phyloP scores from a whole-genome alignment of 306 rosid species.

The Sesbania bispinosa region DNA sequence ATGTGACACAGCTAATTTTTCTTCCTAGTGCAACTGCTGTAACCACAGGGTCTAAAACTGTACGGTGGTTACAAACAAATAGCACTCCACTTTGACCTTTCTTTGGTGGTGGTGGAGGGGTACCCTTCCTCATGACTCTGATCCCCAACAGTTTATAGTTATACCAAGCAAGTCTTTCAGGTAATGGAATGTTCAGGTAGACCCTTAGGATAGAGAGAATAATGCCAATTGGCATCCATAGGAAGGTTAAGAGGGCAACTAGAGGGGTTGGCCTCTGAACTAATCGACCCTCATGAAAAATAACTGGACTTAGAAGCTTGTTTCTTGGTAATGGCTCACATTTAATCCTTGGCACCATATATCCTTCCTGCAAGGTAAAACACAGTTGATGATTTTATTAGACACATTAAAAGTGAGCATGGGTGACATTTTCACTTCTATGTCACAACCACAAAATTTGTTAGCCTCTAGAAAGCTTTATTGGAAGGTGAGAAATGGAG shows the following conservation, averaged over 20 bases:
- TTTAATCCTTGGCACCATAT: constrained; percentile 58
- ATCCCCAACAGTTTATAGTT: constrained; percentile 66
- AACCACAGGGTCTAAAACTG: constrained; percentile 82
- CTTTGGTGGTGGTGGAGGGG: constrained; percentile 75
- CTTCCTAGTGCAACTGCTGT: constrained; percentile 69
- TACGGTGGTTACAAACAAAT: constrained; percentile 80
- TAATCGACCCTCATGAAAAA: constrained; percentile 86
- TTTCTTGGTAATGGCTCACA: constrained; percentile 64
- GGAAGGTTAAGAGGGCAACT: constrained; percentile 54
- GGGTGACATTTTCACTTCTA: neutral
- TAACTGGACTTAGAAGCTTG: constrained; percentile 77
- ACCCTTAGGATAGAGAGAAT: constrained; percentile 68
- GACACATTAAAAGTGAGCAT: neutral
- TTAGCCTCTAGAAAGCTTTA: neutral
- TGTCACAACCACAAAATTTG: neutral
- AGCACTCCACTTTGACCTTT: constrained; percentile 75
- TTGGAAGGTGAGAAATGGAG: neutral
- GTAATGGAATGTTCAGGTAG: constrained; percentile 68
- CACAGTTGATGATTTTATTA: neutral
- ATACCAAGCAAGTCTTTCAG: constrained; percentile 64
- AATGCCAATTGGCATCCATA: constrained; percentile 83
- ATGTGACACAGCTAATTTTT: constrained; percentile 85
- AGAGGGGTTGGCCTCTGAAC: constrained; percentile 84
- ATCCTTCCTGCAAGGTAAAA: constrained; percentile 62
- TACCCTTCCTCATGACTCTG: constrained; percentile 63